These are phyloP conservation scores for Eimeria sp. DNA, from an alignment of 169 alveolate genomes.

Conservation along the genomic window DNA sequence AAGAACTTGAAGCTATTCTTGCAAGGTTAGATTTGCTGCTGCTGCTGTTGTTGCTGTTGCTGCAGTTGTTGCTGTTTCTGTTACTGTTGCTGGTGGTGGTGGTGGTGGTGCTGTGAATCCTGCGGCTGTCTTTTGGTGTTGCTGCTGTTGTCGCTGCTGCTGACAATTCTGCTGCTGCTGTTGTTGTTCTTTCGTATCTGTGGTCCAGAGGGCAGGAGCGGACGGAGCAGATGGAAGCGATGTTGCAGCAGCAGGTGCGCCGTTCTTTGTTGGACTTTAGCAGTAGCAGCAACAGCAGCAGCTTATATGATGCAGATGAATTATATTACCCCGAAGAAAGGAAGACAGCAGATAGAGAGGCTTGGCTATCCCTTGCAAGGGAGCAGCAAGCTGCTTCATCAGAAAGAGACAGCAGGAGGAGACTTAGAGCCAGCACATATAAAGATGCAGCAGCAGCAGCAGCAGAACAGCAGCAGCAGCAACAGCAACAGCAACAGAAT, in stretches of 20 bases:
- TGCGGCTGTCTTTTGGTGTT: too few species aligned
- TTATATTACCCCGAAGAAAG: slow-evolving; percentile 83
- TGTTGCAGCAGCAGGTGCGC: slow-evolving; percentile 86
- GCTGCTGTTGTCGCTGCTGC: neutral
- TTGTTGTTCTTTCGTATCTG: too few species aligned
- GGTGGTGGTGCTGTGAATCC: too few species aligned
- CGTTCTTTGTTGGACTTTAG: slow-evolving; percentile 86
- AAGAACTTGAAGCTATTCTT: slow-evolving; percentile 88
- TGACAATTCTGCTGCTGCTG: too few species aligned
- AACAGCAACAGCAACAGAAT: slow-evolving; percentile 49
- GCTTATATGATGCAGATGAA: slow-evolving; percentile 86
- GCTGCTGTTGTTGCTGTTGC: neutral
- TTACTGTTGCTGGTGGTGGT: too few species aligned
- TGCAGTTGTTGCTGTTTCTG: neutral
- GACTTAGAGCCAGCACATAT: slow-evolving; percentile 14
- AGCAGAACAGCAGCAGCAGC: slow-evolving; percentile 72
- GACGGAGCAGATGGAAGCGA: slow-evolving; percentile 86
- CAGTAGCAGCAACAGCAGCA: slow-evolving; percentile 63
- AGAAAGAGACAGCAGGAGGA: slow-evolving; percentile 68
- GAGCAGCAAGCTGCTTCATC: slow-evolving; percentile 68
- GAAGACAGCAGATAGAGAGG: slow-evolving; percentile 86
- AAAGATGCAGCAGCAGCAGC: neutral
- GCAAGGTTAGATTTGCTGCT: slow-evolving; percentile 80
- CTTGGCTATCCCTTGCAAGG: slow-evolving; percentile 78
- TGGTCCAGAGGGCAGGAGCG: slow-evolving; percentile 85